These are phyloP conservation scores for Phytophthora pistaciae DNA, from an alignment of 352 stramenopile genomes.

Conservation along the genomic window DNA sequence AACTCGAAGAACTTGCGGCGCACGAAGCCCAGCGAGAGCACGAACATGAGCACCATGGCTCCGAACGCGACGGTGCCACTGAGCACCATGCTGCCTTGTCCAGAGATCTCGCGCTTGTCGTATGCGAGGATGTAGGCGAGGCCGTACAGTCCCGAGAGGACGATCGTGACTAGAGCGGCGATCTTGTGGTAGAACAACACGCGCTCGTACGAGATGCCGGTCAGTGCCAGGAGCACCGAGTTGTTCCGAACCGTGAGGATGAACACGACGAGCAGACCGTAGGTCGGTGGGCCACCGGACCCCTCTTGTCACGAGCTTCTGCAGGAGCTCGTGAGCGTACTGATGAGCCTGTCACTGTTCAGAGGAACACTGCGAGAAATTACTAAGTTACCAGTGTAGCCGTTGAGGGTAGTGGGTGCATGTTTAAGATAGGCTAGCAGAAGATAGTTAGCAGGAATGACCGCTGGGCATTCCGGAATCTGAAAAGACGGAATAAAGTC, in stretches of 20 bases:
- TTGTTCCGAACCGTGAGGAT: constrained; percentile 61
- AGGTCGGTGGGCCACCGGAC: constrained; percentile 30
- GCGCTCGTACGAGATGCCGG: constrained; percentile 60
- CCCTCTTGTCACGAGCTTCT: not conserved
- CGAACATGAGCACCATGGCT: constrained; percentile 44
- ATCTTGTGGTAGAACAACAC: constrained; percentile 64
- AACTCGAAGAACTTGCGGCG: constrained; percentile 62
- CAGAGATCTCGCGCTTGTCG: constrained; percentile 26
- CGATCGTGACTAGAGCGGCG: constrained; percentile 39
- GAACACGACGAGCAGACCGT: constrained; percentile 51
- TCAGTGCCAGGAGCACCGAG: constrained; percentile 46
- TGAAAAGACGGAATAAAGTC: constrained; percentile 6
- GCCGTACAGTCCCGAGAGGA: constrained; percentile 49
- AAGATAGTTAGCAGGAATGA: not conserved
- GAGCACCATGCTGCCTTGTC: constrained; percentile 36
- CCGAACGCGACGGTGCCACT: constrained; percentile 34
- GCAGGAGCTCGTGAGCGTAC: not conserved
- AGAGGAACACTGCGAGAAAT: not conserved
- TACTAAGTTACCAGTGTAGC: not conserved
- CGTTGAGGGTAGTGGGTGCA: not conserved
- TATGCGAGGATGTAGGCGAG: constrained; percentile 48
- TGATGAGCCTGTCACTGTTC: not conserved
- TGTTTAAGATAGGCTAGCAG: not conserved
- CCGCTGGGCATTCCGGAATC: constrained; percentile 8
- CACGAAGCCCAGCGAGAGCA: constrained; percentile 45